Evolutionary conservation across 495 filamentous ascomycete species (phyloP), one percentile per base, ranked within the genome.

Genomic region (Neurospora discreta): DNA sequence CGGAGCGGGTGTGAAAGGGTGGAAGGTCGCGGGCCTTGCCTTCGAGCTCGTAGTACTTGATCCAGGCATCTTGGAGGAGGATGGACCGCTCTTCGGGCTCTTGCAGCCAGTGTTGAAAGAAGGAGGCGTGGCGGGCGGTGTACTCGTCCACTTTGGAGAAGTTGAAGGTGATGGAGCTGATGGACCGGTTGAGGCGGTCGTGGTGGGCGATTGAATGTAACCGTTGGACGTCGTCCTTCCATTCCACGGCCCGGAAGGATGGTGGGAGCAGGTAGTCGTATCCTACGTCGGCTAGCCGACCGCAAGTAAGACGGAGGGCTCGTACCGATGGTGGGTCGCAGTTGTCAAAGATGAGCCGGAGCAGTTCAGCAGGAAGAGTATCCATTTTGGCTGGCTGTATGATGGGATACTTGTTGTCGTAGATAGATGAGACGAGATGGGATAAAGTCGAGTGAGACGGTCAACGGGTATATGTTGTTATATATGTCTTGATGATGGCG

Each of bases 181-280:
- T 83, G 69, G 76, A 79, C 41, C 74, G 73, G 65, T 81, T 79
- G 30, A 85, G 78, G 9, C 82, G 83, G 30, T 81, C 80, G 71
- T 84, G 80, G 70, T 76, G 74, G 46, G 84, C 82, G 70, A 85
- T 84, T 58, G 74, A 77, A 70, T 81, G 78, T 60, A 85, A 77
- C 43, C 80, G 77, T 70, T 80, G 76, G 76, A 85, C 79, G 74
- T 85, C 84, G 73, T 85, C 79, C 65, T 79, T 78, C 83, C 83
- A 85, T 70, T 81, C 78, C 72, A 84, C 79, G 44, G 80, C 80
- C 44, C 77, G 81, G 75, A 85, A 85, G 58, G 77, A 73, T 9
- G 80, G 76, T 23, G 77, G 74, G 38, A 85, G 69, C 71, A 85
- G 70, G 71, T 79, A 84, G 20, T 85, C 82, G 73, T 82, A 85